phyloP scores from a whole-genome alignment of 768 basidiomycete genomes.

The Sporobolomyces phaffii region DNA sequence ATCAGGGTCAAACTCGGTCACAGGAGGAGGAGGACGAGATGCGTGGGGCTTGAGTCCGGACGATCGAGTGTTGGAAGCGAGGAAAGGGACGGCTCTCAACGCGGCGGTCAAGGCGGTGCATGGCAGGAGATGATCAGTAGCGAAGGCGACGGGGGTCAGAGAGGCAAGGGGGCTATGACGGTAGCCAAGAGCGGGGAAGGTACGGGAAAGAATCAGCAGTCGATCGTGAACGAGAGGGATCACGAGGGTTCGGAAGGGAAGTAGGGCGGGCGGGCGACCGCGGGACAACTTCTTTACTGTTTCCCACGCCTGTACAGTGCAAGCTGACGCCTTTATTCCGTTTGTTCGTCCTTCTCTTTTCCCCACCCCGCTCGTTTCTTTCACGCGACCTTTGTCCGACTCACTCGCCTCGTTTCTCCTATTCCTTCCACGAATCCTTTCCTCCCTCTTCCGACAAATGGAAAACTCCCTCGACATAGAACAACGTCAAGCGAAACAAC shows the following conservation, averaged over 20 bases:
- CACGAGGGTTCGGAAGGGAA: too few relatives aligned
- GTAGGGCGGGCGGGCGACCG: not conserved
- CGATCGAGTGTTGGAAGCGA: slow-evolving; percentile 73
- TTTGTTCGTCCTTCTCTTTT: not conserved
- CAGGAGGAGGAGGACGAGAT: not conserved
- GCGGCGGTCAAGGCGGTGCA: too few relatives aligned
- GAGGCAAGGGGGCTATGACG: too few relatives aligned
- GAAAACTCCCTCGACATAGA: not conserved
- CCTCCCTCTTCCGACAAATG: not conserved
- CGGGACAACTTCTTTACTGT: slow-evolving; percentile 29
- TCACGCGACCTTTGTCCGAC: slow-evolving; percentile 18
- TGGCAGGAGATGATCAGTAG: too few relatives aligned
- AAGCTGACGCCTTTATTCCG: slow-evolving; percentile 40
- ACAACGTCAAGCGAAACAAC: slow-evolving; percentile 16
- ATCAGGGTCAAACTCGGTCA: too few relatives aligned
- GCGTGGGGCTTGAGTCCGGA: slow-evolving; percentile 80
- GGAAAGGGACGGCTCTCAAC: slow-evolving; percentile 61
- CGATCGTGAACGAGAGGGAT: too few relatives aligned
- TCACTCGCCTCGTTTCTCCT: not conserved
- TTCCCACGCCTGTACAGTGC: slow-evolving; percentile 17
- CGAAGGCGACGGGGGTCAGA: too few relatives aligned
- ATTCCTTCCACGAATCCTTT: not conserved
- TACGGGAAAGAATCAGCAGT: not conserved
- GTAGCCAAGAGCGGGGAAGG: slow-evolving; percentile 20
- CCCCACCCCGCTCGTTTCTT: slow-evolving; percentile 15